Conservation (phyloP, 169 alveolate genomes). For the Cystoisospora suis region DNA sequence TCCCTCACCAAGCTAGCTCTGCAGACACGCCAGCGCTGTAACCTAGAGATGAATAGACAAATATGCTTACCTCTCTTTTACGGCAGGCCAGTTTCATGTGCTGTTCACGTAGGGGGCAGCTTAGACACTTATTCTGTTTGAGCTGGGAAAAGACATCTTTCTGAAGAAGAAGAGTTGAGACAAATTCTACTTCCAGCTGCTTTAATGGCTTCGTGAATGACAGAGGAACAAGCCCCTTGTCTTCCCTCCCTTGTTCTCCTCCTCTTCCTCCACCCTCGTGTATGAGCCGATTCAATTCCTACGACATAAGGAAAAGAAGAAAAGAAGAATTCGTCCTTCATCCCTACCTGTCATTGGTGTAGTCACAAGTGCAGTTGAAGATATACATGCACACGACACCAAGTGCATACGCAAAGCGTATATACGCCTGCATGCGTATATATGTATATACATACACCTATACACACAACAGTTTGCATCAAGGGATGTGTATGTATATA, state of each 20-base stretch:
- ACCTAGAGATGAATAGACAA: too few relatives aligned
- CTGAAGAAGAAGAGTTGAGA: constrained; percentile 9
- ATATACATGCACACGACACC: background rate
- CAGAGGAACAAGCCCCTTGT: background rate
- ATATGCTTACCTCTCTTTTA: background rate
- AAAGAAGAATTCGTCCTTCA: background rate
- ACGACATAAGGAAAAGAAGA: background rate
- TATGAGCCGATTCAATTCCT: background rate
- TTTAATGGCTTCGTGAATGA: background rate
- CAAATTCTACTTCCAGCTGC: background rate
- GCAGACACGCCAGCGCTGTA: too few relatives aligned
- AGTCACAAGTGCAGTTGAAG: background rate
- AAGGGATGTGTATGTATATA: background rate
- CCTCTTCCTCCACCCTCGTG: background rate
- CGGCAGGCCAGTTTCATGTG: constrained; percentile 25
- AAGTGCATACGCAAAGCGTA: background rate
- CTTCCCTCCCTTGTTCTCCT: background rate
- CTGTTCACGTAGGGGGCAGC: constrained; percentile 11
- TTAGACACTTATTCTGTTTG: background rate
- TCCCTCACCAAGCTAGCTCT: too few relatives aligned
- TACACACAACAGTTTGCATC: background rate
- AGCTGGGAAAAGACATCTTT: background rate
- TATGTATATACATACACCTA: background rate
- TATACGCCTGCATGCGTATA: background rate
- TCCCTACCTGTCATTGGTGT: background rate